Evolutionary conservation across 352 stramenopile species (phyloP).

Genomic region (Globisporangium barbulae): DNA sequence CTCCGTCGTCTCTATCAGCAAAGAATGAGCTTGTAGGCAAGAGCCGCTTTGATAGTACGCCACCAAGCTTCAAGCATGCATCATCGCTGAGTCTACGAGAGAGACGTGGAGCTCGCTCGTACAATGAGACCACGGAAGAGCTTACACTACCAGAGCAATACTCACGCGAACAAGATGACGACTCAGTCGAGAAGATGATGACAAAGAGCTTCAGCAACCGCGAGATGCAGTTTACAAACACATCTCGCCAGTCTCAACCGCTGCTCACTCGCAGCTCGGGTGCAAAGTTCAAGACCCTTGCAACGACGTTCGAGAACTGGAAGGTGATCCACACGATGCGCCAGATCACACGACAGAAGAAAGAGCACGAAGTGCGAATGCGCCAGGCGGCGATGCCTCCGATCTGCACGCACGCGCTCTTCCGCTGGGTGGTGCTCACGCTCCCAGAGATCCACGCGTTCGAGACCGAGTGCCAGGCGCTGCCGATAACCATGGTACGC

Average conservation of each 20-base stretch:
- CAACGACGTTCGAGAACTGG: constrained; percentile 44
- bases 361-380: constrained; percentile 22
- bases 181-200: background rate
- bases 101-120: background rate
- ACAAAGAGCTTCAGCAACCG: background rate
- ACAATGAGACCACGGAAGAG: constrained; percentile 3
- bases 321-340: constrained; percentile 32
- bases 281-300: constrained; percentile 28
- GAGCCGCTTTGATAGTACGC: background rate
- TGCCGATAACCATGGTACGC: constrained; percentile 31
- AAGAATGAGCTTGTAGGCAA: background rate
- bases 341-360: constrained; percentile 25
- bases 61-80: background rate
- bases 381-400: constrained; percentile 24
- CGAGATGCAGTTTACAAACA: too few relatives aligned
- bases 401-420: constrained; percentile 35
- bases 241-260: background rate
- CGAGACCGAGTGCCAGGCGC: constrained; percentile 18
- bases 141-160: background rate
- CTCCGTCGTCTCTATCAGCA: background rate
- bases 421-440: constrained; percentile 40
- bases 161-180: background rate
- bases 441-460: constrained; percentile 31
- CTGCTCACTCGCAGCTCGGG: background rate
- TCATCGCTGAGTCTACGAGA: background rate